Evolutionary conservation across 495 filamentous ascomycete species (phyloP).

Genomic region (Wilcoxina mikolae): DNA sequence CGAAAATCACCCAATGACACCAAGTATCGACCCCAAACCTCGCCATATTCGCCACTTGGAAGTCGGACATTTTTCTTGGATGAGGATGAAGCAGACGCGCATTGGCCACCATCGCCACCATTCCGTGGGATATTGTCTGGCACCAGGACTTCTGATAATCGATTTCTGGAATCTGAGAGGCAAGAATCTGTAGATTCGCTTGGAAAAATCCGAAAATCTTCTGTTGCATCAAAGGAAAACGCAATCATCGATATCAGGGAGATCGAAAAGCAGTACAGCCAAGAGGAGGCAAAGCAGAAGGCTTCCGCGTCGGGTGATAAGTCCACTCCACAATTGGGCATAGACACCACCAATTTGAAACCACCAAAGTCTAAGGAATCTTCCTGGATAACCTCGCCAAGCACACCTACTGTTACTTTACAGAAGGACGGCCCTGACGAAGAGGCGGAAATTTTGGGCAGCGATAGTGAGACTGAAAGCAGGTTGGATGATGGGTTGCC

Average conservation of each 20-base stretch:
- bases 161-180: not conserved
- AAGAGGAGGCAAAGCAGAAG: slow-evolving; percentile 11
- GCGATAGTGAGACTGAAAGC: no score
- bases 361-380: slow-evolving; percentile 8
- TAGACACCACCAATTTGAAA: not conserved
- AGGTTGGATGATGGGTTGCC: not conserved
- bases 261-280: slow-evolving; percentile 18
- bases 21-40: slow-evolving; percentile 23
- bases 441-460: slow-evolving; percentile 9
- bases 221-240: slow-evolving; percentile 14
- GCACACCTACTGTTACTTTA: slow-evolving; percentile 27
- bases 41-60: slow-evolving; percentile 21
- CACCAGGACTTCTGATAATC: not conserved
- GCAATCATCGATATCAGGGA: slow-evolving; percentile 26
- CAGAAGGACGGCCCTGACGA: slow-evolving; percentile 23
- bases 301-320: slow-evolving; percentile 5
- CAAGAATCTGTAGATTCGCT: not conserved
- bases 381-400: slow-evolving; percentile 22
- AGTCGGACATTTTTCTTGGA: slow-evolving; percentile 15
- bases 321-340: no score
- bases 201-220: not conserved
- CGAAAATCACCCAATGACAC: not conserved
- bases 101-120: slow-evolving; percentile 18
- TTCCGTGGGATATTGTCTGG: not conserved
- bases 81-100: slow-evolving; percentile 19